Evolutionary conservation across 2,329 filamentous ascomycete species (phyloP).

Genomic region (Geosmithia morbida): DNA sequence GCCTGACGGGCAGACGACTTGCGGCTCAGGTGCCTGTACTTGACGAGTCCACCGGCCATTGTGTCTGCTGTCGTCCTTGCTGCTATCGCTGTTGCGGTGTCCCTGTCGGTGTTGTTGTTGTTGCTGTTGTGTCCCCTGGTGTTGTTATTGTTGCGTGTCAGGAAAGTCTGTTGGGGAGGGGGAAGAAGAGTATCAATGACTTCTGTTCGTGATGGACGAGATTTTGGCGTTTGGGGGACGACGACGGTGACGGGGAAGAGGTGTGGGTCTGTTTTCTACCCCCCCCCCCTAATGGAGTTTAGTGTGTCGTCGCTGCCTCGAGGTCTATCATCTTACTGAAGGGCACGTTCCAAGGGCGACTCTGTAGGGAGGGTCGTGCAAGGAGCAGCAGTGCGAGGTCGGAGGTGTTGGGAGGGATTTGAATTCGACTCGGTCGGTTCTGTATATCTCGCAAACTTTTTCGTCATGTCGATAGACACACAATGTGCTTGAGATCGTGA

Average conservation of each 20-base stretch:
- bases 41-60: conserved; percentile 79
- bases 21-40: conserved; percentile 80
- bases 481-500: neutral
- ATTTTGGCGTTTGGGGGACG: neutral
- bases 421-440: neutral
- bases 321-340: neutral
- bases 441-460: neutral
- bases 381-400: neutral
- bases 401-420: neutral
- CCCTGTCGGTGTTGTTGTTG: too few relatives aligned
- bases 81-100: too few relatives aligned
- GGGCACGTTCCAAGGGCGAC: neutral
- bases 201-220: neutral
- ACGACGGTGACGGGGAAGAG: neutral
- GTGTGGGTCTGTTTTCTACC: neutral
- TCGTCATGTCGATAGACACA: neutral
- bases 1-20: conserved; percentile 79
- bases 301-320: neutral
- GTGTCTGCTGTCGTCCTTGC: neutral
- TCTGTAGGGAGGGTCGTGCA: neutral
- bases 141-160: too few relatives aligned
- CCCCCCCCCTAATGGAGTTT: neutral
- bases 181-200: neutral
- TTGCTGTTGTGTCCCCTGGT: too few relatives aligned
- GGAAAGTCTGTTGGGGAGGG: too few relatives aligned